These are phyloP conservation scores for Wickerhamiella alocasiicola DNA, from an alignment of 805 yeast genomes.

Conservation along the genomic window DNA sequence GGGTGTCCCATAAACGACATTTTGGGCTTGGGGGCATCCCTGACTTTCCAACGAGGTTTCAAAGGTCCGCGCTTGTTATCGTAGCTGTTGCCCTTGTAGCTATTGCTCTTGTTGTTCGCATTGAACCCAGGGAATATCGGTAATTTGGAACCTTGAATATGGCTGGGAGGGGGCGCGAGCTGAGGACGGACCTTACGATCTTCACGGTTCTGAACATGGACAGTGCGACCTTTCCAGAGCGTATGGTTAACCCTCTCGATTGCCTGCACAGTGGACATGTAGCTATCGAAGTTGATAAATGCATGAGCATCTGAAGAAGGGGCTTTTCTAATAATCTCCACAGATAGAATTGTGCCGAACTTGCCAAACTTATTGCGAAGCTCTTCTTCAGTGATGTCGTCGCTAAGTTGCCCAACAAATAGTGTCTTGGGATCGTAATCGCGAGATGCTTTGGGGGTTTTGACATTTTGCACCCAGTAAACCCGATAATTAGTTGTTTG, in stretches of 20 bases:
- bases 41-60: no score
- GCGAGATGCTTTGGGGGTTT: not conserved
- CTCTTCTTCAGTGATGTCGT: constrained; percentile 41
- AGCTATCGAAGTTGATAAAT: constrained; percentile 51
- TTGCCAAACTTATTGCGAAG: constrained; percentile 45
- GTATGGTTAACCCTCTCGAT: constrained; percentile 64
- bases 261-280: constrained; percentile 72
- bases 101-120: no score
- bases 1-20: not conserved
- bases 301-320: constrained; percentile 38
- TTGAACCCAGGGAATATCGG: no score
- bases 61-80: no score
- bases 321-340: constrained; percentile 42
- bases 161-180: constrained; percentile 10
- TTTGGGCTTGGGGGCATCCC: no score
- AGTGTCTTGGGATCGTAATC: constrained; percentile 50
- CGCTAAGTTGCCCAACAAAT: constrained; percentile 65
- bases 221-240: constrained; percentile 54
- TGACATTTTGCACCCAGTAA: constrained; percentile 13
- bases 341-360: constrained; percentile 54
- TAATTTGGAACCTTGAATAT: constrained; percentile 26
- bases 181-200: constrained; percentile 21
- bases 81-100: no score
- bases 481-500: not conserved
- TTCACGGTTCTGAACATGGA: constrained; percentile 78